Evolutionary conservation across 148 eudicot genomes (phyloP).

Genomic region (Polygonum aviculare): DNA sequence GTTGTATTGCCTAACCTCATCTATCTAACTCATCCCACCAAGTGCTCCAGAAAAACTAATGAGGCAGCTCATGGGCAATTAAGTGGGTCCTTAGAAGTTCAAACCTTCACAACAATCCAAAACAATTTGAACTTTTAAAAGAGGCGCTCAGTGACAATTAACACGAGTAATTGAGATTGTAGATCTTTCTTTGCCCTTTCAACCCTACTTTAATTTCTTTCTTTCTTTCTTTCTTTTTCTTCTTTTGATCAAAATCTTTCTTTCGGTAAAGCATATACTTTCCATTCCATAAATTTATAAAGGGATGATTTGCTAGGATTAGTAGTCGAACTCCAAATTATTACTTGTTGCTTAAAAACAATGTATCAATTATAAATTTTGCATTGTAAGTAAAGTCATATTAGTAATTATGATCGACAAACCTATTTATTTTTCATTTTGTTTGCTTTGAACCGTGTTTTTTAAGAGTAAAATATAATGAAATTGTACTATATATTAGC

Average conservation of each 20-base stretch:
- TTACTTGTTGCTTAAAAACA: background rate
- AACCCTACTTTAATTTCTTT: background rate
- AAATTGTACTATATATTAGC: background rate
- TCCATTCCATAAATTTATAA: background rate
- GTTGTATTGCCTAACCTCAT: too few relatives aligned
- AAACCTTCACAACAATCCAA: background rate
- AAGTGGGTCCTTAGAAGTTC: background rate
- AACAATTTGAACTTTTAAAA: background rate
- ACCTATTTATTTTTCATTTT: background rate
- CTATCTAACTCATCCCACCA: too few relatives aligned
- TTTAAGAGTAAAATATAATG: background rate
- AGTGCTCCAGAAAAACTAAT: background rate
- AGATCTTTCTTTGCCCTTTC: slow-evolving; percentile 1
- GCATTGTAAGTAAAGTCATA: slow-evolving; percentile 1
- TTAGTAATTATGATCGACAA: background rate
- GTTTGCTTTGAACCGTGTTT: background rate
- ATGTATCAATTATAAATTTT: background rate
- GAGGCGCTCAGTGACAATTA: background rate
- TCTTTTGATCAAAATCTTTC: background rate
- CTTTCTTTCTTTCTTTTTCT: background rate
- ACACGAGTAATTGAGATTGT: background rate
- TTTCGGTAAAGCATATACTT: slow-evolving; percentile 1
- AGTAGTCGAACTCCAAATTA: background rate
- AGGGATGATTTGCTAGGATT: background rate
- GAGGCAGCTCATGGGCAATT: background rate